These are phyloP conservation scores for Boletales sp. DNA, from an alignment of 768 basidiomycete genomes.

Conservation along the genomic window DNA sequence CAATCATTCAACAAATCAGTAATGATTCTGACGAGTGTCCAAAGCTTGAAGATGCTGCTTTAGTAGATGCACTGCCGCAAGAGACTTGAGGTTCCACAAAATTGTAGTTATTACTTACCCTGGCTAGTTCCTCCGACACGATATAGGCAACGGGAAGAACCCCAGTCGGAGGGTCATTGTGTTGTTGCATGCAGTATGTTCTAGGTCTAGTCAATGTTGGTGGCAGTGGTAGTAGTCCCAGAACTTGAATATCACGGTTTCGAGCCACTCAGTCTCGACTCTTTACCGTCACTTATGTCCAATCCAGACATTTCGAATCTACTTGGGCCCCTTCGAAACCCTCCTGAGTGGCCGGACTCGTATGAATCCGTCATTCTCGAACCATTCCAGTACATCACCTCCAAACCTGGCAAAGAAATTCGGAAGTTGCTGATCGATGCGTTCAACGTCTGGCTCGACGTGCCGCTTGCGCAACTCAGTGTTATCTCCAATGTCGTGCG, in stretches of 20 bases:
- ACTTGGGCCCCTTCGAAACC: conserved; percentile 17
- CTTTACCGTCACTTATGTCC: background rate
- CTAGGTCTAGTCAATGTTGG: no score
- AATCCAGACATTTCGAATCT: conserved; percentile 11
- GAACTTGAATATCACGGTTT: no score
- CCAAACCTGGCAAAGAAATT: conserved; percentile 91
- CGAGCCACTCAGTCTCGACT: no score
- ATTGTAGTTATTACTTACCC: conserved; percentile 29
- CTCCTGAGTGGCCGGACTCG: conserved; percentile 35
- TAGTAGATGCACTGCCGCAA: no score
- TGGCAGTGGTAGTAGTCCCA: no score
- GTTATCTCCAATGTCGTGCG: conserved; percentile 80
- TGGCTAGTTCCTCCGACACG: conserved; percentile 56
- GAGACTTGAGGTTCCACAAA: no score
- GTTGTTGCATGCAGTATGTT: conserved; percentile 9
- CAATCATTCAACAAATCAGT: no score
- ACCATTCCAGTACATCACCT: conserved; percentile 80
- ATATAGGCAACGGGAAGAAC: conserved; percentile 41
- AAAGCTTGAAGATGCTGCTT: no score
- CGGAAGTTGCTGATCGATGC: conserved; percentile 84
- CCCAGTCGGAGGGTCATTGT: background rate
- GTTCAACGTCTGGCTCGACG: conserved; percentile 89
- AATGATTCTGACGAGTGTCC: no score
- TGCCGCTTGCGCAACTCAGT: conserved; percentile 65
- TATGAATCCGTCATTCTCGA: conserved; percentile 55